Evolutionary conservation across 805 yeast genomes (phyloP), one percentile per base, ranked within the genome.

Genomic region (Kregervanrija pseudodelftensis): DNA sequence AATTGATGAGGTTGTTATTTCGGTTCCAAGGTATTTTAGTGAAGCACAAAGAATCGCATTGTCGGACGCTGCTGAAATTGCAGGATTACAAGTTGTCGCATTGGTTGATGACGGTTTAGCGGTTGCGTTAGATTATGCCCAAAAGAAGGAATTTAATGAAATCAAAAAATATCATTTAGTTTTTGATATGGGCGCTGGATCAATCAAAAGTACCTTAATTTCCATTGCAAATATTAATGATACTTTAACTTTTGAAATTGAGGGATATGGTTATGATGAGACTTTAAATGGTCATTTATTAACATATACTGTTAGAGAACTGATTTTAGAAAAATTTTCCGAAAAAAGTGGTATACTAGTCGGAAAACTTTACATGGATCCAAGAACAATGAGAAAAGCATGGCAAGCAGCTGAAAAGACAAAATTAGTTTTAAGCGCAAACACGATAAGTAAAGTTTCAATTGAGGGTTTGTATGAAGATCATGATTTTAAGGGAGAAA

Each of bases 51-150:
- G 96, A 56, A 67, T 67, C 36, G 86, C 96, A 0, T 63, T 88
- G 37, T 65, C 73, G 32, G 95, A 89, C 52, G 79, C 90, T 4
- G 85, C 82, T 33, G 76, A 72, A 40, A 70, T 85, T 42, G 85
- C 95, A 2, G 85, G 82, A 16, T 65, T 81, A 47, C 68, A 75
- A 38, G 76, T 81, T 11, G 73, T 81, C 47, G 79, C 82, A 2
- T 68, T 91, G 44, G 85, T 90, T 2, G 90, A 85, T 57, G 97
- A 91, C 61, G 97, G 96, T 12, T 66, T 87, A n/a, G 93, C 98
- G 2, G 88, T 87, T 12, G 96, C 95, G 1, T 65, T 86, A 37
- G 86, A 88, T 57, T 90, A 79, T 60, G 86, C 87, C 1, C 71
- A 85, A 31, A 59, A 61, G 8, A 72, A 78, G 41, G 69, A 69